These are phyloP conservation scores for Diaporthe eres DNA, from an alignment of 2,329 filamentous ascomycete genomes.

Conservation along the genomic window DNA sequence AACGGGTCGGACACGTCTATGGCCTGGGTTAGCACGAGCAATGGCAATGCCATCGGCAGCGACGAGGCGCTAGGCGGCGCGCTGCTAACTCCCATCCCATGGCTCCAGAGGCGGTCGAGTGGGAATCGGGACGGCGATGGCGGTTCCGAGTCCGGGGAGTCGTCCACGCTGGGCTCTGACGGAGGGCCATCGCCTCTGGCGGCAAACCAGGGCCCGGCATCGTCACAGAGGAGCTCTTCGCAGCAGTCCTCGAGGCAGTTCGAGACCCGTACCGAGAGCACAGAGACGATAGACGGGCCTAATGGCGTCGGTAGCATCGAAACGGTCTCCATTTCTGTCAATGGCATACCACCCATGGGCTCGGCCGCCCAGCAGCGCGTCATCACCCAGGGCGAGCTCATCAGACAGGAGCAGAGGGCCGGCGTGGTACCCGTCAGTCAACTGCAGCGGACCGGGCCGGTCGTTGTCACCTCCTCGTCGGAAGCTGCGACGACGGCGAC, in stretches of 20 bases:
- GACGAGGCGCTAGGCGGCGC: conserved; percentile 94
- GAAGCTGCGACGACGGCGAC: conserved; percentile 35
- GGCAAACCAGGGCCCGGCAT: background rate
- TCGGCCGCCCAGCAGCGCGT: conserved; percentile 59
- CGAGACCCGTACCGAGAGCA: conserved; percentile 78
- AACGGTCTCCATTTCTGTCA: conserved; percentile 83
- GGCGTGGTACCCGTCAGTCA: conserved; percentile 81
- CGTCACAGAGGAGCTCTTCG: conserved; percentile 23
- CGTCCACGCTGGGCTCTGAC: conserved; percentile 38
- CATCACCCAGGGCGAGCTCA: conserved; percentile 85
- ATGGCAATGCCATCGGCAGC: conserved; percentile 69
- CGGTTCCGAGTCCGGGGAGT: conserved; percentile 38
- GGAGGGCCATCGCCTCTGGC: conserved; percentile 38
- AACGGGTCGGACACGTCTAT: conserved; percentile 58
- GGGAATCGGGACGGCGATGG: conserved; percentile 46
- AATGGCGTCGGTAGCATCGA: conserved; percentile 85
- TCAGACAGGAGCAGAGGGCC: conserved; percentile 88
- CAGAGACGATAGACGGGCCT: conserved; percentile 84
- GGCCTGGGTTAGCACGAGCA: conserved; percentile 57
- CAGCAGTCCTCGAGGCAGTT: conserved; percentile 56
- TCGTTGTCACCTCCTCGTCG: conserved; percentile 43
- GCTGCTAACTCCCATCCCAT: conserved; percentile 92
- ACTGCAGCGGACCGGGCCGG: conserved; percentile 59
- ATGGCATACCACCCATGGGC: conserved; percentile 73
- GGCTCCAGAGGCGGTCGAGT: conserved; percentile 70